These are phyloP conservation scores for Ambrosiella xylebori DNA, from an alignment of 2,329 filamentous ascomycete species.

Conservation along the genomic window DNA sequence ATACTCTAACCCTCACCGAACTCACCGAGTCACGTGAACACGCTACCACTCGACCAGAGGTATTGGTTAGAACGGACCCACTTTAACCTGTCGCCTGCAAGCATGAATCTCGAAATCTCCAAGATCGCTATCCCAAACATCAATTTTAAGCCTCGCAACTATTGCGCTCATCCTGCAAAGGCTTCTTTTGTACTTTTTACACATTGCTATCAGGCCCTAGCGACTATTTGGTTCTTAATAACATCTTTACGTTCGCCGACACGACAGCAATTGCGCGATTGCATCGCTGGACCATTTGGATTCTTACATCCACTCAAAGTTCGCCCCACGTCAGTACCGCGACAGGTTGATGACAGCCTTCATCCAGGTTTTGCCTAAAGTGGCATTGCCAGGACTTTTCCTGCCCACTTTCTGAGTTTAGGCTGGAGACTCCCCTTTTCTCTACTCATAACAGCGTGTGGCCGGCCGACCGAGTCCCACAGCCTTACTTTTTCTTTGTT, in stretches of 20 bases:
- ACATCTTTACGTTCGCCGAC: no score
- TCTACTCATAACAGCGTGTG: neutral
- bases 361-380: neutral
- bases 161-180: neutral
- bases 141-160: neutral
- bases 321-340: neutral
- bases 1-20: neutral
- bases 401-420: neutral
- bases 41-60: neutral
- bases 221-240: no score
- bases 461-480: no score
- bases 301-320: neutral
- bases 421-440: neutral
- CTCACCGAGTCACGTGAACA: constrained; percentile 5
- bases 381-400: neutral
- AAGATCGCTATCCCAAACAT: neutral
- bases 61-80: neutral
- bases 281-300: neutral
- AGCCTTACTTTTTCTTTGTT: neutral
- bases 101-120: neutral
- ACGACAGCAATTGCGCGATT: neutral
- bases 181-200: neutral
- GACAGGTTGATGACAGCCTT: neutral
- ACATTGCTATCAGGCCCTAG: neutral
- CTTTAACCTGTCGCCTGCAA: neutral